Base-by-base conservation (phyloP, 768 basidiomycete genomes). In the Tephrocybe sp. region DNA sequence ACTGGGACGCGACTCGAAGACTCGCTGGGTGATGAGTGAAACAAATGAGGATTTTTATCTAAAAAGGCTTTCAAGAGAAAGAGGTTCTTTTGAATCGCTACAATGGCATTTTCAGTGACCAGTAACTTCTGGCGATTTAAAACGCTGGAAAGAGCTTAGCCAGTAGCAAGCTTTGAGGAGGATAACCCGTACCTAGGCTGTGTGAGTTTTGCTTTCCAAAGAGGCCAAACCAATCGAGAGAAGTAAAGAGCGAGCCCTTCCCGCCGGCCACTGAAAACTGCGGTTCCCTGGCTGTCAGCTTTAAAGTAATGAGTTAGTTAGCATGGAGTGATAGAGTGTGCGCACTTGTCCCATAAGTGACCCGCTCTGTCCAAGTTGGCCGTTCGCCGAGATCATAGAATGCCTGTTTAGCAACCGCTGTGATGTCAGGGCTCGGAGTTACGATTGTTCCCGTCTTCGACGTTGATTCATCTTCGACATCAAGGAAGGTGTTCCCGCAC, bases 231-330 rank as follows among this genome's bases (percentile, higher is more conserved):
- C 21, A 97, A 75, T 36, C 97, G 79, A 6, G 92, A 82, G 63
- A 98, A 84, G 64, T 93, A 94, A 24, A 96, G 67, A 0, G 87
- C 87, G 40, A 98, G 76, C 2, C 92, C 95, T 69, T 97, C 92
- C 51, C 93, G 79, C 48, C 93, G 79, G 25, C 93, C 89, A 56
- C 91, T 93, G 66, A 89, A 97, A 47, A 83, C 80, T 2, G 87
- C 82, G 38, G 79, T 86, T 13, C 89, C 87, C 42, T 84, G 80
- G 58, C 74, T 80, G 55, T 88, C 86, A 32, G 80, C 86, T 83
- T 51, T 16, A 28, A 7, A 31, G 50, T 24, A 51, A 28, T 38
- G 12, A 41, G 49, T 25, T 24, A 51, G 5, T 48, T 22, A 25
- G 9, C n/a, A 12, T 27, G 21, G 22, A 40, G 30, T 40, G 51